phyloP scores from a whole-genome alignment of 2,329 filamentous ascomycete species.

The Raffaelea ambrosiae region DNA sequence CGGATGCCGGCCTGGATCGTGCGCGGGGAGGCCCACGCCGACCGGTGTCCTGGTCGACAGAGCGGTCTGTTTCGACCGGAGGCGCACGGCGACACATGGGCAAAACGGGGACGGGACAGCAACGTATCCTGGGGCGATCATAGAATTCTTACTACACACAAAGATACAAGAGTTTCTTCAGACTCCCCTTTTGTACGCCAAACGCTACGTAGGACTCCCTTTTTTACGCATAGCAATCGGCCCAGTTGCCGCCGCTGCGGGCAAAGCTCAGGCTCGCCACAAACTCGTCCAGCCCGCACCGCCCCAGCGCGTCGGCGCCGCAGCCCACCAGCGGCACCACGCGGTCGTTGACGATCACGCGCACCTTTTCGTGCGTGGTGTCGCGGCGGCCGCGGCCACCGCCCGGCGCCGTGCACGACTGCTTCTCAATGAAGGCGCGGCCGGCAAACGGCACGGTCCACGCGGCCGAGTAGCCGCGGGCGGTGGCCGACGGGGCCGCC shows the following conservation, averaged over 20 bases:
- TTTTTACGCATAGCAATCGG: slow-evolving; percentile 38
- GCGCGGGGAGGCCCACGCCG: too few species aligned
- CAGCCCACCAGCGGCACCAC: slow-evolving; percentile 67
- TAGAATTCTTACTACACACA: too few species aligned
- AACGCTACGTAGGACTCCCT: too few species aligned
- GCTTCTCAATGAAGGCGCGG: slow-evolving; percentile 78
- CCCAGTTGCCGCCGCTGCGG: slow-evolving; percentile 62
- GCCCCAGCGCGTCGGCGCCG: slow-evolving; percentile 57
- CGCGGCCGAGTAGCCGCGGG: slow-evolving; percentile 61
- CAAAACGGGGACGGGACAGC: too few species aligned
- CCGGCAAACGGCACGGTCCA: slow-evolving; percentile 77
- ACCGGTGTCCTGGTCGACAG: too few species aligned
- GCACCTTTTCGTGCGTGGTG: slow-evolving; percentile 59
- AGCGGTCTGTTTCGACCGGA: too few species aligned
- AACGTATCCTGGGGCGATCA: too few species aligned
- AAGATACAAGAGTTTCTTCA: too few species aligned
- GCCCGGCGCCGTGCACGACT: slow-evolving; percentile 47
- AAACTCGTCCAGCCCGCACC: slow-evolving; percentile 62
- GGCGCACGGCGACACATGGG: too few species aligned
- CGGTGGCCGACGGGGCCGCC: slow-evolving; percentile 31
- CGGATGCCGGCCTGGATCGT: too few species aligned
- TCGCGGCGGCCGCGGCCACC: too few species aligned
- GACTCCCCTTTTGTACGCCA: too few species aligned
- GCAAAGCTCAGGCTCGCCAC: slow-evolving; percentile 69
- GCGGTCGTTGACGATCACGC: slow-evolving; percentile 74